Evolutionary conservation across 1,284 basidiomycete genomes (phyloP).

Genomic region (Pascua guehoae): DNA sequence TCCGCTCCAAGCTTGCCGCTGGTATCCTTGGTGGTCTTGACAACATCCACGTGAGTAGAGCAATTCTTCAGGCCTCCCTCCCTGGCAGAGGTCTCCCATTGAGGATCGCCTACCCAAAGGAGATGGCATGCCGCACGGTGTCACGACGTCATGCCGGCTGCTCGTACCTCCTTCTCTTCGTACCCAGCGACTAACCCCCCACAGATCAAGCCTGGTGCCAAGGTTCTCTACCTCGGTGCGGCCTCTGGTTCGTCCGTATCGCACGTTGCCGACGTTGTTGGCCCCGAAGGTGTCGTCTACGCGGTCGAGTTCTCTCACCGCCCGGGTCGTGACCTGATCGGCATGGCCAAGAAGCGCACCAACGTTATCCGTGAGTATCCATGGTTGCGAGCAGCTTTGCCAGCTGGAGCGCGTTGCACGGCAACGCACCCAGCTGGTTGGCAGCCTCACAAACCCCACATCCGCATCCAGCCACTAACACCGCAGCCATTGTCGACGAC

Average conservation of each 20-base stretch:
- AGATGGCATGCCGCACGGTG: too few species aligned
- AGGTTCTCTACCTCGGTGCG: slow-evolving; percentile 96
- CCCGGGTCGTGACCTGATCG: slow-evolving; percentile 94
- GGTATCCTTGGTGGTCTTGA: slow-evolving; percentile 96
- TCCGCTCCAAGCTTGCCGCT: slow-evolving; percentile 94
- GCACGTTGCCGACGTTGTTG: slow-evolving; percentile 97
- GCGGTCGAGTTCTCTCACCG: slow-evolving; percentile 97
- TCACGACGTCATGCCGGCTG: too few species aligned
- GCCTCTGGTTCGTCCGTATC: slow-evolving; percentile 92
- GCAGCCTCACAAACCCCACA: too few species aligned
- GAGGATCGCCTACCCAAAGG: not conserved
- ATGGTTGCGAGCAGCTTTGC: too few species aligned
- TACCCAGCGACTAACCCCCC: not conserved
- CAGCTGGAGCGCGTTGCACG: too few species aligned
- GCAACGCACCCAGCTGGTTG: too few species aligned
- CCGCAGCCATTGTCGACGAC: slow-evolving; percentile 88
- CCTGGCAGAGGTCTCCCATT: not conserved
- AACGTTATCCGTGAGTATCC: slow-evolving; percentile 72
- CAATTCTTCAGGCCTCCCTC: too few species aligned
- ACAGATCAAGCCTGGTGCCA: slow-evolving; percentile 84
- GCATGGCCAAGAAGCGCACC: slow-evolving; percentile 99
- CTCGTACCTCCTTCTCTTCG: too few species aligned
- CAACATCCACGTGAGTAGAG: slow-evolving; percentile 63
- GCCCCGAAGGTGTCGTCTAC: slow-evolving; percentile 94
- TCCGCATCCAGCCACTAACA: not conserved